Percentiles rank a stretch among this genome's conserved stretches.
These are phyloP conservation scores for Aspergillus egyptiacus DNA, from an alignment of 495 filamentous ascomycete species.

Conservation along the genomic window DNA sequence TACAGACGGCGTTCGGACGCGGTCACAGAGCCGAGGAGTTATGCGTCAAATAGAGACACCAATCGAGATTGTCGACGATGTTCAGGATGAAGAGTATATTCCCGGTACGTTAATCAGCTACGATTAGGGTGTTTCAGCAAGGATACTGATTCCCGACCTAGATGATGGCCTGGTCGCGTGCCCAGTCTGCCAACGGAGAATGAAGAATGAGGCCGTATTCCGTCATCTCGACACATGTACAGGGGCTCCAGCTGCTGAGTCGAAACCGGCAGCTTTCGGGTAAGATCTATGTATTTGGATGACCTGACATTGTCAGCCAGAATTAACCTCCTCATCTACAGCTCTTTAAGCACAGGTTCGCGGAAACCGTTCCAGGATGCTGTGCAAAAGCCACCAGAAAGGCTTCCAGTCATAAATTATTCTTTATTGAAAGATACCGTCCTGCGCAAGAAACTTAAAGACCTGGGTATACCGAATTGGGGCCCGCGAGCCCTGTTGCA, in stretches of 20 bases:
- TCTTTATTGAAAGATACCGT: constrained; percentile 67
- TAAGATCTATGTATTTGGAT: constrained; percentile 13
- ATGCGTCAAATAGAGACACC: constrained; percentile 6
- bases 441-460: constrained; percentile 72
- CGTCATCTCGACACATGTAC: constrained; percentile 66
- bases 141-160: constrained; percentile 28
- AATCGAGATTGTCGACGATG: constrained; percentile 33
- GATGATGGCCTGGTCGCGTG: constrained; percentile 75
- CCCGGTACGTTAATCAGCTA: constrained; percentile 24
- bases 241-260: constrained; percentile 18
- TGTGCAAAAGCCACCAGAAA: constrained; percentile 39
- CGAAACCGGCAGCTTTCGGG: constrained; percentile 27
- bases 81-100: constrained; percentile 35
- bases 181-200: constrained; percentile 69
- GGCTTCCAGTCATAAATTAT: constrained; percentile 75
- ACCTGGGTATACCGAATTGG: constrained; percentile 70
- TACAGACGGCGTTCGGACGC: constrained; percentile 34
- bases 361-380: constrained; percentile 6
- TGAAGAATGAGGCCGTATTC: constrained; percentile 71
- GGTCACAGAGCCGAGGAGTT: constrained; percentile 30
- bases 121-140: background rate
- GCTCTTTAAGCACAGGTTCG: constrained; percentile 11
- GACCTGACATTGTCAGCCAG: background rate
- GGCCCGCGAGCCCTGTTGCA: constrained; percentile 65
- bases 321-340: constrained; percentile 1